Percentiles rank a stretch among this genome's conserved stretches.
Conservation (phyloP, 202 grass and related monocot species). For the Zizania palustris region DNA sequence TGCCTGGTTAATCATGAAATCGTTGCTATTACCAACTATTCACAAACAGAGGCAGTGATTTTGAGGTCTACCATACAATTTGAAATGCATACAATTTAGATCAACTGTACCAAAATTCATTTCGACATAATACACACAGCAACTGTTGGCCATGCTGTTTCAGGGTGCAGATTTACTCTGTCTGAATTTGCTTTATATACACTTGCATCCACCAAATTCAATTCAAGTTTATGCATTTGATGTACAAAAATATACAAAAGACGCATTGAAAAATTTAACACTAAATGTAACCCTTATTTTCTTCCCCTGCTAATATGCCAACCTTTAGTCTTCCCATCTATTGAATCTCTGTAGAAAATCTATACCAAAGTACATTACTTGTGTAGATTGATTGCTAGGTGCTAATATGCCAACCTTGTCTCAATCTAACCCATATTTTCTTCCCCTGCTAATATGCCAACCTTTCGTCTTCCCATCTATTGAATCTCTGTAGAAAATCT, state of each 20-base stretch:
- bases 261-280: background rate
- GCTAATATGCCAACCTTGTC: too few relatives aligned
- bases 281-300: constrained; percentile 6
- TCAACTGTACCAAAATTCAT: constrained; percentile 1
- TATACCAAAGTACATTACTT: constrained; percentile 11
- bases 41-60: constrained; percentile 10
- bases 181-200: constrained; percentile 25
- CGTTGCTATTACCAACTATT: background rate
- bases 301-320: constrained; percentile 13
- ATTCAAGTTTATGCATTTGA: constrained; percentile 18
- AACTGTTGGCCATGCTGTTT: background rate
- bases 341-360: background rate
- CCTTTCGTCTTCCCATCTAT: too few relatives aligned
- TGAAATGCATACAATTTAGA: background rate
- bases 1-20: background rate
- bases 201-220: background rate
- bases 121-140: constrained; percentile 15
- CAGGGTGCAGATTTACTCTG: background rate
- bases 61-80: constrained; percentile 6
- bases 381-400: background rate
- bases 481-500: too few relatives aligned
- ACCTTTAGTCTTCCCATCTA: constrained; percentile 21
- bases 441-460: too few relatives aligned
- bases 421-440: too few relatives aligned
- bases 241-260: background rate